Base-by-base conservation (phyloP, 768 basidiomycete species). In the Hericium coralloides region DNA sequence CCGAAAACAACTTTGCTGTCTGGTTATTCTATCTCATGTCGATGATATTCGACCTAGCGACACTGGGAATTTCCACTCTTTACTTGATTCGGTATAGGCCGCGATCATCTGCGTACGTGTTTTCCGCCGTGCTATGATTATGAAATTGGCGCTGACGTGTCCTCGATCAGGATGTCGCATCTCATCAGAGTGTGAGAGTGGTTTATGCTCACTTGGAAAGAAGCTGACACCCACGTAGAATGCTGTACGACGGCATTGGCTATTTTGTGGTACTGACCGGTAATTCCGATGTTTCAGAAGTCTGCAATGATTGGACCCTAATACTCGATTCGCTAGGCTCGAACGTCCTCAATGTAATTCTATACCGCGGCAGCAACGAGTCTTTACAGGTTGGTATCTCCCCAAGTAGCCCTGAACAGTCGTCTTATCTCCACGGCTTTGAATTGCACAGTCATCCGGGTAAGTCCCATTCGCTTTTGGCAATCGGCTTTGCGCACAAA, bases 181-280 rank as follows among this genome's bases (percentile, higher is more conserved):
- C 59, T 71, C 25, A 49, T 66, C 53, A 61, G 59, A 45, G 60
- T 68, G 69, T 71, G 54, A 31, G 31, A 31, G 8, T 6, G 69
- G 58, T 43, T 15, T 17, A 6, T 37, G 39, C 18, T 26, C 37
- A 39, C 31, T 7, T 45, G 2, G 9, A 45, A 45, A n/a, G 17
- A 4, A 20, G 26, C 25, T 17, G 17, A n/a, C 20, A 38, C 43
- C 55, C 38, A 57, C n/a, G 18, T 3, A 87, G 83, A 69, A 81
- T 87, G 80, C 69, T 88, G 5, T 82, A 81, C 55, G 84, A 88
- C 59, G 85, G 85, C 26, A 68, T 87, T 22, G 77, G 79, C 23
- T 87, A 84, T 64, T 81, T 86, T 56, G 61, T 83, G 26, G 73
- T 72, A 5, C 68, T 87, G 48, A 81, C 83, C 52, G 71, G 66